A percentile compares a stretch with the other conserved stretches of the same genome.
Evolutionary conservation across 768 basidiomycete genomes (phyloP).

Genomic region (Amanita inopinata): DNA sequence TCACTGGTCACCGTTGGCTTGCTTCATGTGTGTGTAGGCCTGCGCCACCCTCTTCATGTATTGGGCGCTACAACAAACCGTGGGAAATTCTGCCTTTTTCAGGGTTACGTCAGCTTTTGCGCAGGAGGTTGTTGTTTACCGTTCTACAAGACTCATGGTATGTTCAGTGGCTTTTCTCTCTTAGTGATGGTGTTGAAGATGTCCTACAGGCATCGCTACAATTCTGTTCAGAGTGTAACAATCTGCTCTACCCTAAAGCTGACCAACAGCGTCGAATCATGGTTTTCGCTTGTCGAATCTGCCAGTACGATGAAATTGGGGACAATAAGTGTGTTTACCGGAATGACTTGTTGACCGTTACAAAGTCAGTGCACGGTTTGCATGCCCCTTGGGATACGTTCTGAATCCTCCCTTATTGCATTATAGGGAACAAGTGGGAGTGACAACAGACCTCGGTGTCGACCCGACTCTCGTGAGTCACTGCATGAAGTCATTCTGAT

Average conservation of each 20-base stretch:
- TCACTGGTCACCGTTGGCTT: no score
- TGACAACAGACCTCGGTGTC: constrained; percentile 77
- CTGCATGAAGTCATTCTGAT: background rate
- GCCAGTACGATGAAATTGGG: constrained; percentile 74
- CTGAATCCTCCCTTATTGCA: constrained; percentile 4
- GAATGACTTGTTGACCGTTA: constrained; percentile 88
- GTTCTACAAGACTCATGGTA: constrained; percentile 2
- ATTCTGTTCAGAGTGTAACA: constrained; percentile 94
- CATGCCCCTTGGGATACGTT: no score
- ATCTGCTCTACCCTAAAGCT: constrained; percentile 87
- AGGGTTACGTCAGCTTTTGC: no score
- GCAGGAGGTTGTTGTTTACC: background rate
- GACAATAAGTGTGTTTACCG: constrained; percentile 87
- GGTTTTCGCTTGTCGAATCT: constrained; percentile 89
- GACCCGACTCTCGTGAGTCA: constrained; percentile 77
- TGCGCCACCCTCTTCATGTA: no score
- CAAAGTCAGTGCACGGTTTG: constrained; percentile 72
- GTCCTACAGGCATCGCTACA: constrained; percentile 62
- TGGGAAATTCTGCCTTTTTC: no score
- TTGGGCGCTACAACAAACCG: no score
- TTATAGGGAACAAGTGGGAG: constrained; percentile 83
- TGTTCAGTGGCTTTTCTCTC: background rate
- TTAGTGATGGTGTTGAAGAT: background rate
- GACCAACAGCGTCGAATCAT: constrained; percentile 78
- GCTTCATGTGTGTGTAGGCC: no score